Evolutionary conservation across 768 basidiomycete species (phyloP), one percentile per base, ranked within the genome.

Genomic region (Suillus subalutaceus): DNA sequence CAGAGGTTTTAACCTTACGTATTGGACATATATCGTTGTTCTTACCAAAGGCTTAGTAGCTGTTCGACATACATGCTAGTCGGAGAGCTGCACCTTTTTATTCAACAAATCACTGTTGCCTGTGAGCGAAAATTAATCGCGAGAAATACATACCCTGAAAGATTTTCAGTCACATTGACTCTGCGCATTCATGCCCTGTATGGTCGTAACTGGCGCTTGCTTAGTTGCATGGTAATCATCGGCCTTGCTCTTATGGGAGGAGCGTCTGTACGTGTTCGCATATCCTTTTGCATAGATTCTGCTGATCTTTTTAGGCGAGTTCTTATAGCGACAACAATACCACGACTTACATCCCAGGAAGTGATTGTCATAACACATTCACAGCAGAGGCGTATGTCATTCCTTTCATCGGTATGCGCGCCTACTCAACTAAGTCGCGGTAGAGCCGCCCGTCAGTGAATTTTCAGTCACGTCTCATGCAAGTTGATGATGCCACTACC

Each of bases 111-210:
- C 15, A 68, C 82, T 2, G 81, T 87, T 16, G 79, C 82, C 68
- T 63, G 86, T 86, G 65, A 65, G 85, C 73, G 26, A 18, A 13
- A 37, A 57, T 64, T 20, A 3, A 16, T 5, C 3, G 7, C 6
- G 62, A 65, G 48, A 62, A 18, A 48, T 12, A 26, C 55, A n/a
- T 46, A 23, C 15, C 23, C 23, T 52, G 13, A 52, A 15, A 44
- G 12, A 38, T 63, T 63, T 41, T 13, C 15, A 85, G 83, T 78
- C 64, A 79, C 82, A 30, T 76, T 86, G 35, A 79, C 79, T 16
- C 72, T 85, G 48, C 82, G 86, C 46, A 83, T 83, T 59, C 82
- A 81, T 64, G 86, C 87, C 2, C 72, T 88, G 15, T 87, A 85
- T 65, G 75, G 76, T 12, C 71, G 81, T 41, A 81, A 79, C 23